Conservation (phyloP, 345 rosid species). For the Hypericum perforatum region DNA sequence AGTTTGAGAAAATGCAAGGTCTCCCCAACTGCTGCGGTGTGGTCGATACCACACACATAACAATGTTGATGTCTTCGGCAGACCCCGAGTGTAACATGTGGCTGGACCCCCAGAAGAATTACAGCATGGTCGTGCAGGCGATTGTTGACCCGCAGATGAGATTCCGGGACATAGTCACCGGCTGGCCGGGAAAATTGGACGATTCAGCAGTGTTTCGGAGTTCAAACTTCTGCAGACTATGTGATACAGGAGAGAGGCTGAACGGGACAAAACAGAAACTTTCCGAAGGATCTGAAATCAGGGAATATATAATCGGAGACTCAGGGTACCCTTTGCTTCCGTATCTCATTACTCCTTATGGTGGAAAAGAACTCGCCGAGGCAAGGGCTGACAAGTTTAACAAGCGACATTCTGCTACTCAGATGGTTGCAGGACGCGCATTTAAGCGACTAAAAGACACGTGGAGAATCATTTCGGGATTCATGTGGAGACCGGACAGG, state of each 20-base stretch:
- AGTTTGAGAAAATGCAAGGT: constrained; percentile 41
- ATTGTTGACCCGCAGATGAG: constrained; percentile 50
- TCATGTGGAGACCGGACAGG: constrained; percentile 64
- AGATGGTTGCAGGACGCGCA: constrained; percentile 42
- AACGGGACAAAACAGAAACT: constrained; percentile 30
- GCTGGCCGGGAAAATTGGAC: constrained; percentile 60
- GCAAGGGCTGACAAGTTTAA: constrained; percentile 31
- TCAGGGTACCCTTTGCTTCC: constrained; percentile 50
- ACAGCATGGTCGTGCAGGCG: constrained; percentile 57
- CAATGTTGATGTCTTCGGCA: constrained; percentile 40
- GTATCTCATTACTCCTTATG: constrained; percentile 43
- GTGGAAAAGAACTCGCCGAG: constrained; percentile 31
- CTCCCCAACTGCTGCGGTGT: constrained; percentile 61
- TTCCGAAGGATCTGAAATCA: constrained; percentile 33
- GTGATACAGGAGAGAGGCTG: constrained; percentile 41
- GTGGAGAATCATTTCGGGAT: constrained; percentile 52
- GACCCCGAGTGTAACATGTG: constrained; percentile 39
- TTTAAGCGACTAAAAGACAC: constrained; percentile 40
- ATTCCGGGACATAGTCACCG: constrained; percentile 53
- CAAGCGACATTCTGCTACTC: constrained; percentile 28
- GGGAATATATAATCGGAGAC: constrained; percentile 56
- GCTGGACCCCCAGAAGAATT: constrained; percentile 47
- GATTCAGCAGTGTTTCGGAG: constrained; percentile 35
- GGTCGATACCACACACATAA: constrained; percentile 45
- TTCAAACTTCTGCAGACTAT: constrained; percentile 35